Evolutionary conservation across 1,284 basidiomycete genomes (phyloP).

Genomic region (Apiotrichum montevideense): DNA sequence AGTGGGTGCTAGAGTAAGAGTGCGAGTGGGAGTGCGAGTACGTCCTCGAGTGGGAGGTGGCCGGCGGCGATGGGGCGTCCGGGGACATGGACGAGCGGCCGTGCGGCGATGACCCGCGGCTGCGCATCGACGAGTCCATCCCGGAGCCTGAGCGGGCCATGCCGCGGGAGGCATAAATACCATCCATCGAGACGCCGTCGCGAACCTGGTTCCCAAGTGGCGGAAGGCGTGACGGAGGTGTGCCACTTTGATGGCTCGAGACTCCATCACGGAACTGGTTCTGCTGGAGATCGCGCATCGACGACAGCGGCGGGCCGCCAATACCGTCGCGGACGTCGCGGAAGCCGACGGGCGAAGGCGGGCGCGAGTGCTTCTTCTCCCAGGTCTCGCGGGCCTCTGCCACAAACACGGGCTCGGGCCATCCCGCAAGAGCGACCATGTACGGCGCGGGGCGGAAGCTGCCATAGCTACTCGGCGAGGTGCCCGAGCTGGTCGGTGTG

Average conservation of each 20-base stretch:
- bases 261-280: not conserved
- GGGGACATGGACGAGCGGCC: not conserved
- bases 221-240: constrained; percentile 3
- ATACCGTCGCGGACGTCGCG: constrained; percentile 16
- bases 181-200: not conserved
- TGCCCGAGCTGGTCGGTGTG: not conserved
- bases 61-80: not conserved
- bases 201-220: not conserved
- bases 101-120: not conserved
- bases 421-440: constrained; percentile 36
- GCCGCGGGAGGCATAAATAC: not conserved
- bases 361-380: constrained; percentile 16
- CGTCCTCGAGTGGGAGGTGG: not conserved
- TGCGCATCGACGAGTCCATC: not conserved
- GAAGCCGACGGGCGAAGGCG: constrained; percentile 12
- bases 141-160: not conserved
- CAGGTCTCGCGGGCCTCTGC: constrained; percentile 13
- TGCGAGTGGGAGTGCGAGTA: not conserved
- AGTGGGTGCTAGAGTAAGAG: not conserved
- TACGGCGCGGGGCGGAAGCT: constrained; percentile 16
- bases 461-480: not conserved
- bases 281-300: not conserved
- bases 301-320: not conserved
- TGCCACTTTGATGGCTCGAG: not conserved
- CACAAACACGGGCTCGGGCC: constrained; percentile 36